Evolutionary conservation across 371 early-diverging fungal genomes (phyloP), one percentile per base, ranked within the genome.

Genomic region (Mucor racemosus): DNA sequence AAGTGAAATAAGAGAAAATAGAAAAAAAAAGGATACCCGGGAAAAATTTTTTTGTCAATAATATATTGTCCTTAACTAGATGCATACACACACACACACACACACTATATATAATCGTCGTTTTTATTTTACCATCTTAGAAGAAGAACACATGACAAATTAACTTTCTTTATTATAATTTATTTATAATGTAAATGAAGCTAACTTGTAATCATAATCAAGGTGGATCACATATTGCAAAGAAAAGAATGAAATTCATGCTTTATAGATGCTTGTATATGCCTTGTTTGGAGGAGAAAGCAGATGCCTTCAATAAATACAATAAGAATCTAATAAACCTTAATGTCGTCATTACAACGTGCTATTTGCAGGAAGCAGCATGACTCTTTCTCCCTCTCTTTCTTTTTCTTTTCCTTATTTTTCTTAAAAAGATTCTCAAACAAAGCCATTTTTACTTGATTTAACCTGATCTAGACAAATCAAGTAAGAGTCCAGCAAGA

Each of bases 321-420:
- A 50, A 50, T 21, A 50, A 10, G 21, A 21, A 50, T 21, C 19
- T 21, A 50, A 11, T 50, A 50, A 26, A 50, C 50, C 50, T 50
- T 59, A 39, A 48, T 61, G 61, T 61, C 62, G 62, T 62, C 62
- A 62, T 60, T 55, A 33, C 13, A 55, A 55, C 55, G 55, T 55
- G 55, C 17, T 55, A 35, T 31, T 34, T 55, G 15, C 55, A 60
- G 42, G 21, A 60, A 44, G 11, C 11, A 35, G 42, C 60, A 60
- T 60, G 60, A 60, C 60, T 44, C 11, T 21, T 13, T n/a, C 50
- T 11, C 6, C 19, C 19, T n/a, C 46, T 46, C 19, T 48, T 13
- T 21, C 42, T 41, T 5, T 15, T 26, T 21, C 21, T 34, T 46
- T 34, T 35, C 15, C 55, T 55, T 15, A 35, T 31, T 35, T 34